These are phyloP conservation scores for Quercus lobata DNA, from an alignment of 331 rosid species.

Conservation along the genomic window DNA sequence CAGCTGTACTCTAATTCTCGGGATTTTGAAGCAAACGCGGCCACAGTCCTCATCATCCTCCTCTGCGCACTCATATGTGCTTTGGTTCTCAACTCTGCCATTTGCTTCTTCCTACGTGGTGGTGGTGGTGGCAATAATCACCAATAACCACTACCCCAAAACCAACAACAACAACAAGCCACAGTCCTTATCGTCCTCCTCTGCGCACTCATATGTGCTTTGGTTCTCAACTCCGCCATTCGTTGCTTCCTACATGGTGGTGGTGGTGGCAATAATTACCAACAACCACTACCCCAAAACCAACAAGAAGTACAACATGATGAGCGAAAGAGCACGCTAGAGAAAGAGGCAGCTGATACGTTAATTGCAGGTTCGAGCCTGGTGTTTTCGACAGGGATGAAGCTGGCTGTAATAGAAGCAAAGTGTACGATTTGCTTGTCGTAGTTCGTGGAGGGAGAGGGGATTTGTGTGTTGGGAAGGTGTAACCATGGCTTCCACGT, in stretches of 20 bases:
- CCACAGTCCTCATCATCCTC: constrained; percentile 33
- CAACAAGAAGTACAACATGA: not conserved
- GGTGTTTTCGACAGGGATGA: constrained; percentile 32
- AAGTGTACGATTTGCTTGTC: constrained; percentile 56
- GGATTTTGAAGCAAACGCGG: no score
- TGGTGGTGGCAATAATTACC: not conserved
- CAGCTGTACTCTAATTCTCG: no score
- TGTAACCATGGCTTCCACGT: constrained; percentile 52
- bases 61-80: constrained; percentile 46
- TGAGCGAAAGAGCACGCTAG: constrained; percentile 6
- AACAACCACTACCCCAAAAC: not conserved
- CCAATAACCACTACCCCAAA: not conserved
- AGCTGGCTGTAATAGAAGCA: constrained; percentile 36
- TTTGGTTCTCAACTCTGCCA: constrained; percentile 39
- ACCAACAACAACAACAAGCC: constrained; percentile 3
- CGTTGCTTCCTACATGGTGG: constrained; percentile 42
- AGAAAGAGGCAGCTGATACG: not conserved
- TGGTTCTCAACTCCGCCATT: constrained; percentile 42
- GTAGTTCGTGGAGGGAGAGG: constrained; percentile 49
- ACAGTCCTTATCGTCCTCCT: constrained; percentile 38
- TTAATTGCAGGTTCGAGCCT: constrained; percentile 21
- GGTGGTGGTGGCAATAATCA: not conserved
- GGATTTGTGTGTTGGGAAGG: constrained; percentile 32
- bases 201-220: constrained; percentile 42
- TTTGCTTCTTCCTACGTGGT: constrained; percentile 43